Base-by-base conservation (phyloP, 148 eudicot genomes). In the Tetragonia tetragonoides region DNA sequence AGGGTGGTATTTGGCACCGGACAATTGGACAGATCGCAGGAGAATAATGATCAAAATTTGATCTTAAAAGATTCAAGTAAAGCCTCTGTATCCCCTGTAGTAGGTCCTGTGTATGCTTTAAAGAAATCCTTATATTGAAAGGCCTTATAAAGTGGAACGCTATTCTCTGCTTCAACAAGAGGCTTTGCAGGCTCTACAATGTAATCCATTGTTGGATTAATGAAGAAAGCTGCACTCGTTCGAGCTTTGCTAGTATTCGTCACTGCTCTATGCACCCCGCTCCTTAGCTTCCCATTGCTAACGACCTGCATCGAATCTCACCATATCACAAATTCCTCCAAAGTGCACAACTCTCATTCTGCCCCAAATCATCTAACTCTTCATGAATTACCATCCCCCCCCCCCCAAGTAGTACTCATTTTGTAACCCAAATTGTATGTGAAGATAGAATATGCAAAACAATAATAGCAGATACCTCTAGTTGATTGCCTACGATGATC, bases 181-280 rank as follows among this genome's bases (percentile, higher is more conserved):
- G 79, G 79, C 37, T 83, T 79, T 38, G 87, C 87, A 5, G 89
- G 86, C 39, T 81, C 83, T 3, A 87, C 76, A 0, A 81, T 11
- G 63, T 80, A 75, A 8, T 65, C 75, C 7, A 38, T 3, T 20
- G 79, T n/a, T 7, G 87, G 87, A 70, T 56, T 64, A 17, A 81
- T 78, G 78, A 87, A 87, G 34, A 81, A 74, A 0, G 78, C 77
- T 18, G 82, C 80, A 28, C 82, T 68, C 0, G 83, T 83, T 71
- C 90, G 38, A 8, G 86, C 81, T n/a, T 54, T 24, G 3, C 28
- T 80, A 24, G 83, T 70, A 47, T 83, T 87, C 6, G 85, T 77
- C 61, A 87, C 85, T 7, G 51, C 90, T 44, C 90, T 73, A 66
- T 87, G 89, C 21, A 75, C 77, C 20, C 82, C 80, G 24, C 85